These are phyloP conservation scores for Solanum hybrid DNA, from an alignment of 305 asterid species.

Conservation along the genomic window DNA sequence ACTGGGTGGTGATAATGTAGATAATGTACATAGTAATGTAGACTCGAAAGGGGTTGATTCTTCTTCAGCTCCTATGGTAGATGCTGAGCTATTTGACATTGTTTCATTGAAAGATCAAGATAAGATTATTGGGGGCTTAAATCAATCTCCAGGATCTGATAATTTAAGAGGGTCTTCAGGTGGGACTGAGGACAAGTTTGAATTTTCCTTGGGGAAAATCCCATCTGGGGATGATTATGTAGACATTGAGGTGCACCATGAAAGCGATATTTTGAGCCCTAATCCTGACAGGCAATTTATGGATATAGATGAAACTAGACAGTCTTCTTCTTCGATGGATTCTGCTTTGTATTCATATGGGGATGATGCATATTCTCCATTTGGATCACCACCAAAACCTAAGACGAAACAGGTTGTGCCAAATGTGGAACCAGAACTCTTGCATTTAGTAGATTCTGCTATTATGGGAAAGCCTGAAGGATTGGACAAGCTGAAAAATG, in stretches of 20 bases:
- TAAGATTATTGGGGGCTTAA: conserved; percentile 27
- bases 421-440: conserved; percentile 87
- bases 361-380: conserved; percentile 44
- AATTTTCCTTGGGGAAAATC: conserved; percentile 38
- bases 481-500: conserved; percentile 73
- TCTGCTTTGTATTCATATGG: conserved; percentile 42
- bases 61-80: conserved; percentile 25
- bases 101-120: conserved; percentile 63
- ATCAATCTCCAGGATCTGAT: conserved; percentile 32
- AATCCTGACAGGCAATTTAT: conserved; percentile 36
- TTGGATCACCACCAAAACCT: conserved; percentile 60
- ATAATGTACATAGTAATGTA: conserved; percentile 27
- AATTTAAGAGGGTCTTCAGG: conserved; percentile 36
- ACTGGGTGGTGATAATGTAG: conserved; percentile 16
- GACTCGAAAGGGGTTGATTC: conserved; percentile 36
- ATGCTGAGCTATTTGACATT: conserved; percentile 55
- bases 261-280: conserved; percentile 39
- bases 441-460: conserved; percentile 97
- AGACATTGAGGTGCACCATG: conserved; percentile 33
- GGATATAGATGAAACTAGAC: conserved; percentile 26
- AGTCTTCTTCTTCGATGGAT: conserved; percentile 53
- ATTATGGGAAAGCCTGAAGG: conserved; percentile 97
- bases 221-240: conserved; percentile 44
- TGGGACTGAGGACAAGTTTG: conserved; percentile 53
- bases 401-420: conserved; percentile 48